Evolutionary conservation across 2,329 filamentous ascomycete genomes (phyloP).

Genomic region (Ophiostoma piceae): DNA sequence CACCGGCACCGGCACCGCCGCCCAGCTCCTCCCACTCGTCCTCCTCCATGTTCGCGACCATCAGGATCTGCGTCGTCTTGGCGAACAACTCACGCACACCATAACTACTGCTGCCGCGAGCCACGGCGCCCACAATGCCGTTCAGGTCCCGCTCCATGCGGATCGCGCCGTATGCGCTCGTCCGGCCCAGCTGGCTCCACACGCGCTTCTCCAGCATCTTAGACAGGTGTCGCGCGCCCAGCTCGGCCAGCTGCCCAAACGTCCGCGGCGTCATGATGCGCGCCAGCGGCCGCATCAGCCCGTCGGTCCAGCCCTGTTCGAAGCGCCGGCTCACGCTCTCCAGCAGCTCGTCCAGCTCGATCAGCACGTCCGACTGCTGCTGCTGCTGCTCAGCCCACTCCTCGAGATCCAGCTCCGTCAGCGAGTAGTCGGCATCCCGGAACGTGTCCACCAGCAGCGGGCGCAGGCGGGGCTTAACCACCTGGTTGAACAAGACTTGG

Average conservation of each 20-base stretch:
- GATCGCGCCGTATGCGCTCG: slow-evolving; percentile 75
- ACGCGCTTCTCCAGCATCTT: slow-evolving; percentile 81
- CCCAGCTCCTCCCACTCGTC: slow-evolving; percentile 83
- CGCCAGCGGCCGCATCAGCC: slow-evolving; percentile 75
- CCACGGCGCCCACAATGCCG: slow-evolving; percentile 64
- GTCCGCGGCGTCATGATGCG: slow-evolving; percentile 75
- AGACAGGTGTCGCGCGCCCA: slow-evolving; percentile 62
- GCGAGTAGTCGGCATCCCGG: slow-evolving; percentile 81
- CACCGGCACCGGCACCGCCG: slow-evolving; percentile 18
- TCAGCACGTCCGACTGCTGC: slow-evolving; percentile 35
- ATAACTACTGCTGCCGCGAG: slow-evolving; percentile 65
- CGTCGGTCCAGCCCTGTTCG: slow-evolving; percentile 70
- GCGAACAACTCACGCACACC: slow-evolving; percentile 71
- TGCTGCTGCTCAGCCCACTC: slow-evolving; percentile 49
- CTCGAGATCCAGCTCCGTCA: slow-evolving; percentile 56
- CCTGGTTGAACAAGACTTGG: slow-evolving; percentile 78
- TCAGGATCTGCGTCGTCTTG: slow-evolving; percentile 70
- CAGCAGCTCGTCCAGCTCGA: slow-evolving; percentile 42
- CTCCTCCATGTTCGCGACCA: slow-evolving; percentile 90
- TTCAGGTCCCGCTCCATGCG: slow-evolving; percentile 79
- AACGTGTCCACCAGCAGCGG: slow-evolving; percentile 84
- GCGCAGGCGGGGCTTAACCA: slow-evolving; percentile 77
- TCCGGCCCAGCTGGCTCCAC: slow-evolving; percentile 60
- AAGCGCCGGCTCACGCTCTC: slow-evolving; percentile 75
- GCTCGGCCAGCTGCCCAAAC: slow-evolving; percentile 67